Evolutionary conservation across 2,329 filamentous ascomycete genomes (phyloP).

Genomic region (Colletotrichum plurivorum): DNA sequence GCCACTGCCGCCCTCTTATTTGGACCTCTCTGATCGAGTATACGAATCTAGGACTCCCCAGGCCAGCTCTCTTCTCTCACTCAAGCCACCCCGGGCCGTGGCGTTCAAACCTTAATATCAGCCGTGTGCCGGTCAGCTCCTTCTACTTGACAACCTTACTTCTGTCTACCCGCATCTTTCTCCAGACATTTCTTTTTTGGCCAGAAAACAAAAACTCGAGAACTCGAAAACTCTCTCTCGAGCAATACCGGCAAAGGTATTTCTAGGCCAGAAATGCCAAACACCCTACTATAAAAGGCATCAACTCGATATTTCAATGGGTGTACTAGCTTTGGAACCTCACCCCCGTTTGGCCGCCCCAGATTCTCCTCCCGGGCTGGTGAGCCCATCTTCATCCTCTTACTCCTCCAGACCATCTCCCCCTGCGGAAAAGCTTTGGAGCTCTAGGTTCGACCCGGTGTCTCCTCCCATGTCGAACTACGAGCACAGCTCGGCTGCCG

Average conservation of each 20-base stretch:
- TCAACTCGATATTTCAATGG: constrained; percentile 62
- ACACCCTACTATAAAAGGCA: constrained; percentile 17
- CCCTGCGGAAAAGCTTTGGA: constrained; percentile 62
- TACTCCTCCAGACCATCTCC: constrained; percentile 60
- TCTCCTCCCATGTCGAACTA: constrained; percentile 72
- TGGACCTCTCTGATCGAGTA: constrained; percentile 13
- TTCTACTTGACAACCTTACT: constrained; percentile 1
- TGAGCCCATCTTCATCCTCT: constrained; percentile 65
- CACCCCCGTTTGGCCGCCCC: constrained; percentile 65
- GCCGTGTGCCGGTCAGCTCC: constrained; percentile 16
- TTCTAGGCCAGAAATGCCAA: constrained; percentile 25
- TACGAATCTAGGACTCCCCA: not conserved
- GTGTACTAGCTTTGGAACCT: constrained; percentile 66
- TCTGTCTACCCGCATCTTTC: not conserved
- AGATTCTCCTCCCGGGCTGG: constrained; percentile 68
- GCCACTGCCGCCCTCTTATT: not conserved
- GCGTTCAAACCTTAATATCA: constrained; percentile 29
- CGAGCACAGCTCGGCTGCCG: constrained; percentile 62
- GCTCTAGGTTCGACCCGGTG: constrained; percentile 54
- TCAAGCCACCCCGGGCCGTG: constrained; percentile 30
- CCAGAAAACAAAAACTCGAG: not conserved
- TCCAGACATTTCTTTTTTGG: constrained; percentile 3
- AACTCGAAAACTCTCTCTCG: not conserved
- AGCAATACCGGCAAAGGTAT: not conserved
- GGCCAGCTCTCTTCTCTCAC: not conserved